These are phyloP conservation scores for Candida awuae DNA, from an alignment of 805 yeast genomes.

Conservation along the genomic window DNA sequence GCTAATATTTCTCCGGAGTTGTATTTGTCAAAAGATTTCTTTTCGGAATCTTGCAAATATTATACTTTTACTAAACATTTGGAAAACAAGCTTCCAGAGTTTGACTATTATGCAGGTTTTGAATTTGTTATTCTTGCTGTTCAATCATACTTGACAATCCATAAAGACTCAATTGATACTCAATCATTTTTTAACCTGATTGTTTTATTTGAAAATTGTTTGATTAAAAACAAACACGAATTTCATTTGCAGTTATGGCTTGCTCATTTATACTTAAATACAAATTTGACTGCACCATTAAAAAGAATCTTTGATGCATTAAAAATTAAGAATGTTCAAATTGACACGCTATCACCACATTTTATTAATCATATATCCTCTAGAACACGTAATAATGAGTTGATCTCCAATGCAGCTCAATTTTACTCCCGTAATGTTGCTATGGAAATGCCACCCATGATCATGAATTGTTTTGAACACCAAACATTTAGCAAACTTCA, in stretches of 20 bases:
- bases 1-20: conserved; percentile 24
- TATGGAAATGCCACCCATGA: conserved; percentile 41
- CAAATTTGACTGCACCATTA: conserved; percentile 51
- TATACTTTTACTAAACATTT: conserved; percentile 34
- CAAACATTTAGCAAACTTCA: conserved; percentile 58
- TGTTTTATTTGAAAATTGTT: conserved; percentile 50
- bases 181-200: conserved; percentile 34
- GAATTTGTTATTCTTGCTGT: conserved; percentile 56
- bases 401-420: conserved; percentile 32
- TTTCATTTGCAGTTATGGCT: conserved; percentile 68
- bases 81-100: conserved; percentile 36
- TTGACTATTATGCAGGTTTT: conserved; percentile 67
- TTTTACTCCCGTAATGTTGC: conserved; percentile 47
- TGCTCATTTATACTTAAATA: conserved; percentile 47
- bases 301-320: conserved; percentile 42
- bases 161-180: conserved; percentile 10
- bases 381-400: conserved; percentile 27
- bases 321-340: conserved; percentile 67
- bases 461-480: conserved; percentile 47
- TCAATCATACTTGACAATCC: conserved; percentile 22
- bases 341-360: conserved; percentile 57
- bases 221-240: conserved; percentile 56
- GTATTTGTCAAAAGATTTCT: conserved; percentile 18
- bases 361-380: conserved; percentile 42
- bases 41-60: conserved; percentile 28